phyloP scores from a whole-genome alignment of 345 rosid genomes.

The Hirschfeldia incana region DNA sequence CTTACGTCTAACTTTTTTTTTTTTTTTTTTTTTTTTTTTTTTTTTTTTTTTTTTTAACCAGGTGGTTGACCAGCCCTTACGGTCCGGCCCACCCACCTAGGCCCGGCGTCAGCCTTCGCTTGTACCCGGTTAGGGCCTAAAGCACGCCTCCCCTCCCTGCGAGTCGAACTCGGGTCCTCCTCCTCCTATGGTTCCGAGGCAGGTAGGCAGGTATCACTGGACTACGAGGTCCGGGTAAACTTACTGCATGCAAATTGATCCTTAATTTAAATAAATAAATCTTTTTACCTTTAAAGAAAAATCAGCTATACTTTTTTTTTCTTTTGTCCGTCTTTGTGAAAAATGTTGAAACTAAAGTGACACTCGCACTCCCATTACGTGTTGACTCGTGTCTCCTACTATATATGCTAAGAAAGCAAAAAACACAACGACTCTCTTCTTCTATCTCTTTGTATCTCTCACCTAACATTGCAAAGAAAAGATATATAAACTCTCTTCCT shows the following conservation, averaged over 20 bases:
- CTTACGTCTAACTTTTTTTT: background rate
- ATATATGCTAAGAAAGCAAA: slow-evolving; percentile 20
- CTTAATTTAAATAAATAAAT: background rate
- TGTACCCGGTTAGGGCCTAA: no score
- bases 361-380: slow-evolving; percentile 24
- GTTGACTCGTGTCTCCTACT: slow-evolving; percentile 25
- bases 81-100: no score
- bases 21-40: no score
- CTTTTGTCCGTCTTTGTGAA: slow-evolving; percentile 28
- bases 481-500: background rate
- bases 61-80: no score
- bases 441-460: slow-evolving; percentile 2
- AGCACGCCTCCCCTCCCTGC: no score
- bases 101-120: no score
- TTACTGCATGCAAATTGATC: background rate
- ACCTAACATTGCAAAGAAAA: slow-evolving; percentile 9
- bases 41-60: no score
- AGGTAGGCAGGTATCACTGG: no score
- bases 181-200: no score
- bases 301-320: slow-evolving; percentile 5
- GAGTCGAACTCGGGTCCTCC: no score
- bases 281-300: slow-evolving; percentile 7
- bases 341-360: slow-evolving; percentile 29
- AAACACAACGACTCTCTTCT: slow-evolving; percentile 24
- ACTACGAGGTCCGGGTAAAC: no score